Evolutionary conservation across 768 basidiomycete species (phyloP).

Genomic region (Myochromella boudieri): DNA sequence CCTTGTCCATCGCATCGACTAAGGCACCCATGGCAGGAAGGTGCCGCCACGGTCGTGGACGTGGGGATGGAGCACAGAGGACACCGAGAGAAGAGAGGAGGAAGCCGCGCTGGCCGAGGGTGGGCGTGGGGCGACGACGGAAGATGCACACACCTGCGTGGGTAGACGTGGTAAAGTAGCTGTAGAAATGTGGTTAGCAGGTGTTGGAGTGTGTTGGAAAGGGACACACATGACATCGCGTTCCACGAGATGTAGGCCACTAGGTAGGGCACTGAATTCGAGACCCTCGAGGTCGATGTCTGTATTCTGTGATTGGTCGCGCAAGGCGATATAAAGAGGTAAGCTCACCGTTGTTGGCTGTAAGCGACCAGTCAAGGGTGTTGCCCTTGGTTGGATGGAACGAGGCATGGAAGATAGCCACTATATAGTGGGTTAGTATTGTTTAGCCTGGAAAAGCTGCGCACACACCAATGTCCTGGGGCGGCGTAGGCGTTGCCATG

Average conservation of each 20-base stretch:
- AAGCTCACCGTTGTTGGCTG: constrained; percentile 61
- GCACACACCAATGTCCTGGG: constrained; percentile 55
- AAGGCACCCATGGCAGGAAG: too few species aligned
- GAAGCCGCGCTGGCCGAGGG: constrained; percentile 76
- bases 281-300: constrained; percentile 68
- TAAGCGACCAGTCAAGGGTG: constrained; percentile 75
- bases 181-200: constrained; percentile 23
- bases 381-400: constrained; percentile 86
- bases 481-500: constrained; percentile 15
- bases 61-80: constrained; percentile 59
- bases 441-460: not conserved
- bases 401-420: constrained; percentile 81
- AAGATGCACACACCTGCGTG: constrained; percentile 77
- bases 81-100: constrained; percentile 79
- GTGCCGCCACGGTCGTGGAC: constrained; percentile 79
- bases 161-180: constrained; percentile 71
- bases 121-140: constrained; percentile 63
- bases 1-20: too few species aligned
- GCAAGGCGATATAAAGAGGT: not conserved
- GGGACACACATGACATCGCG: constrained; percentile 71
- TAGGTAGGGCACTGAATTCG: constrained; percentile 81
- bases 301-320: constrained; percentile 24
- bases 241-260: constrained; percentile 79
- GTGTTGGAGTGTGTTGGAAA: not conserved
- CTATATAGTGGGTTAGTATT: constrained; percentile 32